These are phyloP conservation scores for Aspergillus clavatus DNA, from an alignment of 2,329 filamentous ascomycete species.

Conservation along the genomic window DNA sequence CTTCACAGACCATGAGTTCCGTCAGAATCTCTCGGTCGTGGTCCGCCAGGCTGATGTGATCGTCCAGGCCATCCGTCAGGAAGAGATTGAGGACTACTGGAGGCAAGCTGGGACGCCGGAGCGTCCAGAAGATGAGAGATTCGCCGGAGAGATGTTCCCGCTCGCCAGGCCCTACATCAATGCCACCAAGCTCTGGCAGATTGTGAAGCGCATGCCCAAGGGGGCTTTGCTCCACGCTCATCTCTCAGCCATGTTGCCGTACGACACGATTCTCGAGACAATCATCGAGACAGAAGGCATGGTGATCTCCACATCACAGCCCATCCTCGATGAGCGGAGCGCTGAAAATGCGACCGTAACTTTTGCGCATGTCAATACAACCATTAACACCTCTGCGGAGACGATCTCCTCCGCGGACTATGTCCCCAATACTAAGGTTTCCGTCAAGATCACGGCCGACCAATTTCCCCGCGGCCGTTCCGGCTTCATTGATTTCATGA, in stretches of 20 bases:
- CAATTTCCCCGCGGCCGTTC: constrained; percentile 66
- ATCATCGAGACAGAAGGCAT: constrained; percentile 66
- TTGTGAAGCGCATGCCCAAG: constrained; percentile 80
- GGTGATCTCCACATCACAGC: constrained; percentile 56
- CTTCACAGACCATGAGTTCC: constrained; percentile 18
- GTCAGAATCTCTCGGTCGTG: constrained; percentile 61
- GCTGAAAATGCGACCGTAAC: constrained; percentile 52
- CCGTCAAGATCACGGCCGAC: constrained; percentile 58
- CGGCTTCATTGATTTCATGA: constrained; percentile 72
- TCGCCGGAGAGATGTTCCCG: constrained; percentile 86
- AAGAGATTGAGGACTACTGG: constrained; percentile 20
- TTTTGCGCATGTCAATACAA: constrained; percentile 56
- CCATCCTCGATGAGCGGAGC: constrained; percentile 50
- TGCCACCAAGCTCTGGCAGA: constrained; percentile 75
- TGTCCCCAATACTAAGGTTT: constrained; percentile 51
- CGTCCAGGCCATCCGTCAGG: constrained; percentile 47
- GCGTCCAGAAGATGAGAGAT: constrained; percentile 13
- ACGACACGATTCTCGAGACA: constrained; percentile 67
- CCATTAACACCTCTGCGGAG: constrained; percentile 37
- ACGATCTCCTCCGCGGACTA: constrained; percentile 65
- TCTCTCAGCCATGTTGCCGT: constrained; percentile 81
- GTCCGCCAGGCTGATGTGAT: constrained; percentile 57
- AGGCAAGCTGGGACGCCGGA: constrained; percentile 6
- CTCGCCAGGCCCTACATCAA: constrained; percentile 81
- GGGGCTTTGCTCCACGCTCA: constrained; percentile 67